These are phyloP conservation scores for Arctium lappa DNA, from an alignment of 129 eudicot genomes.

Conservation along the genomic window DNA sequence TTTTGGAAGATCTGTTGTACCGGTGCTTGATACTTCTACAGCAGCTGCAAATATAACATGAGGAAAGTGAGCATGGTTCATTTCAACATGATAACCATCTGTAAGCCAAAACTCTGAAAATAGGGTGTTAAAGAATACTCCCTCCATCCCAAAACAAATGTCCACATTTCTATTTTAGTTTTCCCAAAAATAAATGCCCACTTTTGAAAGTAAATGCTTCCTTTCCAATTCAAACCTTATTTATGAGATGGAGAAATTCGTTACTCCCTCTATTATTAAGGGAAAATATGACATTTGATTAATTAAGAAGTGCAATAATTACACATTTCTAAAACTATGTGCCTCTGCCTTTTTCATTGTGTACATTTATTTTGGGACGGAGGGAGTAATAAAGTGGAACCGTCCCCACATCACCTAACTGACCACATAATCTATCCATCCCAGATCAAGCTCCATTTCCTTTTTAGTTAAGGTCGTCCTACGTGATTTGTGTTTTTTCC, in stretches of 20 bases:
- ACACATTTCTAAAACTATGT: neutral
- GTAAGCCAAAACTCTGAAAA: neutral
- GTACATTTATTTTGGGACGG: neutral
- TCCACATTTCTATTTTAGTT: neutral
- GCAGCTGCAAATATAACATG: constrained; percentile 56
- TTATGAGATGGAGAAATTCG: neutral
- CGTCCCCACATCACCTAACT: neutral
- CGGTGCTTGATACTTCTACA: constrained; percentile 48
- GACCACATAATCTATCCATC: neutral
- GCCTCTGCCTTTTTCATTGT: neutral
- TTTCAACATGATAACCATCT: neutral
- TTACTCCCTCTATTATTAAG: neutral
- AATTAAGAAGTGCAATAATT: neutral
- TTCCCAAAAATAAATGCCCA: neutral
- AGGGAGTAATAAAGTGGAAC: neutral
- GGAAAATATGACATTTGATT: neutral
- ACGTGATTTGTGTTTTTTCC: no score
- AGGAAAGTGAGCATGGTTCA: neutral
- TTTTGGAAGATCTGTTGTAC: constrained; percentile 29
- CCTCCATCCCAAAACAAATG: neutral
- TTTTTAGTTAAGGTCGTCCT: no score
- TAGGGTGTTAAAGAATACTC: neutral
- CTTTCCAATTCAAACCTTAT: neutral
- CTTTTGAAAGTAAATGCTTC: neutral
- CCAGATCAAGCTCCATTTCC: neutral